Evolutionary conservation across 2,329 filamentous ascomycete species (phyloP).

Genomic region (Xylariaceae sp.): DNA sequence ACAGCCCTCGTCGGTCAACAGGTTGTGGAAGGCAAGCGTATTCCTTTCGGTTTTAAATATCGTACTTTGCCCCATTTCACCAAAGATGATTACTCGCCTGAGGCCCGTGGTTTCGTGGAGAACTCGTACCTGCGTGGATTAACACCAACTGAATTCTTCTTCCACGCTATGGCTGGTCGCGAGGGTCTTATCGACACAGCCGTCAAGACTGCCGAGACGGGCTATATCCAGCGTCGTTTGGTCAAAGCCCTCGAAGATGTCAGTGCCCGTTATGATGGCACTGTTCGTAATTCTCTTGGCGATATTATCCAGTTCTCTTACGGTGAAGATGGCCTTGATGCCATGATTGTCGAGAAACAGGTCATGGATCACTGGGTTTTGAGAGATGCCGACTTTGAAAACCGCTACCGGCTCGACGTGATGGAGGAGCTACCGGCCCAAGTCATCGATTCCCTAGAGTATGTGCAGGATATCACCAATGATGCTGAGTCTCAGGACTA

Average conservation of each 20-base stretch:
- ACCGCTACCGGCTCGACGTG: slow-evolving; percentile 80
- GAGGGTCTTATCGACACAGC: slow-evolving; percentile 99
- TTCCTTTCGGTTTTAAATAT: slow-evolving; percentile 99
- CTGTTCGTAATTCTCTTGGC: slow-evolving; percentile 91
- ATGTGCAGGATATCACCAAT: slow-evolving; percentile 79
- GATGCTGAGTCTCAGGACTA: slow-evolving; percentile 83
- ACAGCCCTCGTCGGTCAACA: slow-evolving; percentile 96
- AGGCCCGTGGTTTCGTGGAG: slow-evolving; percentile 95
- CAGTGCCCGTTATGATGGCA: slow-evolving; percentile 96
- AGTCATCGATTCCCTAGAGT: slow-evolving; percentile 73
- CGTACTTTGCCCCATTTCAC: slow-evolving; percentile 95
- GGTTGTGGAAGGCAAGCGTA: slow-evolving; percentile 96
- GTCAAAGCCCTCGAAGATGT: slow-evolving; percentile 98
- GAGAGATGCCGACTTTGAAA: slow-evolving; percentile 72
- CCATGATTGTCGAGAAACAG: slow-evolving; percentile 89
- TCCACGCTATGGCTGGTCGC: slow-evolving; percentile 99
- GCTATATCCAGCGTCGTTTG: slow-evolving; percentile 96
- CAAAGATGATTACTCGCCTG: slow-evolving; percentile 97
- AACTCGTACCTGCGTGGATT: slow-evolving; percentile 96
- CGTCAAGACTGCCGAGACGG: slow-evolving; percentile 98
- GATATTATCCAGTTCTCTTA: slow-evolving; percentile 98
- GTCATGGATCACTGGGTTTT: slow-evolving; percentile 80
- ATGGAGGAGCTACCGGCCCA: slow-evolving; percentile 61
- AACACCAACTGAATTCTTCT: slow-evolving; percentile 96
- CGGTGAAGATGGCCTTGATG: slow-evolving; percentile 94